Base-by-base conservation (phyloP, 768 basidiomycete genomes). In the Crucibulum laeve region DNA sequence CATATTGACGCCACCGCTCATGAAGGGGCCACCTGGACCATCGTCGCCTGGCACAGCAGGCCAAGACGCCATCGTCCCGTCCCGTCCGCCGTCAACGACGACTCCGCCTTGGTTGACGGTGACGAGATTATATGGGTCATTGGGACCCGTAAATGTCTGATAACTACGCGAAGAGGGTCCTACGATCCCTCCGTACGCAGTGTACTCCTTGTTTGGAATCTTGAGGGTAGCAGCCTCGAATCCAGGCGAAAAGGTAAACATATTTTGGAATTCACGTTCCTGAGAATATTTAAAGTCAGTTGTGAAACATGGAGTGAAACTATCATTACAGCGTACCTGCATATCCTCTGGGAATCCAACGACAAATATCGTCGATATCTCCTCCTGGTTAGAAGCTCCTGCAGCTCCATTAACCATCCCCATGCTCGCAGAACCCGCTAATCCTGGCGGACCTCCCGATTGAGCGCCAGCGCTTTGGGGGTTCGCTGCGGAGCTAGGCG, bases 281-380 rank as follows among this genome's bases (percentile, higher is more conserved):
- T 97, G 53, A 3, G 41, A 40, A 51, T 50, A 38, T 19, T 37
- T 48, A 51, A 44, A 54, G 56, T 49, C 41, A 51, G 53, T 46
- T 49, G 32, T 47, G 40, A 44, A 15, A 35, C 14, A 11, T 4
- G 17, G 15, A 22, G 21, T 23, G 35, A 23, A 43, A 22, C 18
- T 25, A 42, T 18, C 34, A 50, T 42, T 17, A 17, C 24, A 42
- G 76, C 85, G 51, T 54, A 91, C 93, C 79, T 87, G 85, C 90
- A 98, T 97, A 56, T 99, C 96, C 45, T 99, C 96, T 3, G 96
- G 96, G 61, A 99, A 99, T 0, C 96, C 96, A 21, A 98, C 95
- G 3, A 99, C 94, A 50, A 99, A 99, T 50, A 96, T 94, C 4
- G 93, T 96, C 8, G 88, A 93, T 37, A 96, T 96, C 56, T 95